Evolutionary conservation across 495 filamentous ascomycete species (phyloP), one percentile per base, ranked within the genome.

Genomic region (Lasiosphaeria ovina): DNA sequence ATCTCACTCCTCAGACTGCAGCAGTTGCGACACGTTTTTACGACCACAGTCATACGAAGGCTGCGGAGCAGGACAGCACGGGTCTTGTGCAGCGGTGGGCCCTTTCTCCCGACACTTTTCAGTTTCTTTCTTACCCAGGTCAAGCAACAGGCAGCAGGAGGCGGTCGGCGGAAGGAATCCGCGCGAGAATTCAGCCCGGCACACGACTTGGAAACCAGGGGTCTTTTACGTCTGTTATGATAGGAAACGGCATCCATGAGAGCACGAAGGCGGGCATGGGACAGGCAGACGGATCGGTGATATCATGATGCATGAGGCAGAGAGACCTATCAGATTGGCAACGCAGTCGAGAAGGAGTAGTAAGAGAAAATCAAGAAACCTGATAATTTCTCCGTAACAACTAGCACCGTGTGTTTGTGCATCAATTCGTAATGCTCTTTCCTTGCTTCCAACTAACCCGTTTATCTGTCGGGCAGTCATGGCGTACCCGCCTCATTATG

Each of bases 261-360:
- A 11, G 16, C 44, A n/a, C 12, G 44, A 14, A n/a, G 16, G 12
- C 16, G 16, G 44, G 44, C 24, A 14, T 42, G 38, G 44, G 44
- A 7, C 11, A n/a, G 24, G 24, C 24, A 24, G 24, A 24, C 24
- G 24, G 24, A 24, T 24, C 24, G 24, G 24, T 24, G 24, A 24
- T 24, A 24, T 24, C 24, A 24, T 24, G 24, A 24, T 24, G 24
- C 24, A 24, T 24, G 11, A 14, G 11, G 12, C 12, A 9, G 44
- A 47, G 44, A 47, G 44, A 47, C 6, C 38, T 47, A 11, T 47
- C 44, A 47, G 44, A 47, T 47, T 47, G 44, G 44, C 44, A 47
- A 47, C 16, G 16, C 44, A 47, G 12, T 14, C 12, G 5, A 47
- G 44, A n/a, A 3, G 44, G 11, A n/a, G 24, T 24, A 11, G 6